A percentile compares a stretch with the other conserved stretches of the same genome.
phyloP scores from a whole-genome alignment of 805 yeast species.

The Saccharomycodes ludwigii region DNA sequence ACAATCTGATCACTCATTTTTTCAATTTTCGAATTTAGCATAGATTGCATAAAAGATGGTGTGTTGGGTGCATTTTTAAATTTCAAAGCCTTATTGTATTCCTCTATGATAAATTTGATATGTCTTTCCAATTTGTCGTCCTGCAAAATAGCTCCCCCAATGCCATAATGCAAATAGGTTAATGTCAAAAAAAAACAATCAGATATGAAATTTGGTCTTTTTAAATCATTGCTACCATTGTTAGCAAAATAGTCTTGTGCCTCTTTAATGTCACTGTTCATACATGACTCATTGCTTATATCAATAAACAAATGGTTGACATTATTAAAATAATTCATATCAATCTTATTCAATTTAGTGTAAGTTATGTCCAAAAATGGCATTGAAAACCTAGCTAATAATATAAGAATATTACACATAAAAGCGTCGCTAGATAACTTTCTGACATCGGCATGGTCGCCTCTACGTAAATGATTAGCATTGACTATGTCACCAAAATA shows the following conservation, averaged over 20 bases:
- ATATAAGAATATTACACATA: conserved; percentile 61
- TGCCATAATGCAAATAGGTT: conserved; percentile 76
- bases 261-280: conserved; percentile 63
- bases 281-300: conserved; percentile 68
- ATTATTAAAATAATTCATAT: conserved; percentile 52
- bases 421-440: conserved; percentile 68
- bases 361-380: conserved; percentile 69
- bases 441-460: conserved; percentile 62
- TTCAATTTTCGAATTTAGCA: conserved; percentile 30
- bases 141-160: conserved; percentile 60
- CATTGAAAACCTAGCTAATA: conserved; percentile 59
- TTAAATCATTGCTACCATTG: conserved; percentile 24
- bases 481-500: conserved; percentile 71
- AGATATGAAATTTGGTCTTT: conserved; percentile 64
- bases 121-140: conserved; percentile 44
- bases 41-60: conserved; percentile 27
- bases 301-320: conserved; percentile 38
- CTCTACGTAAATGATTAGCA: conserved; percentile 75
- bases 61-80: conserved; percentile 37
- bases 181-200: conserved; percentile 75
- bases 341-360: conserved; percentile 65
- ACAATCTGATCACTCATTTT: conserved; percentile 3
- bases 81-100: conserved; percentile 28
- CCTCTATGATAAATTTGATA: conserved; percentile 33
- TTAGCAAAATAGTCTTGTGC: conserved; percentile 44